Base-by-base conservation (phyloP, 805 yeast genomes). In the Saturnispora sekii region DNA sequence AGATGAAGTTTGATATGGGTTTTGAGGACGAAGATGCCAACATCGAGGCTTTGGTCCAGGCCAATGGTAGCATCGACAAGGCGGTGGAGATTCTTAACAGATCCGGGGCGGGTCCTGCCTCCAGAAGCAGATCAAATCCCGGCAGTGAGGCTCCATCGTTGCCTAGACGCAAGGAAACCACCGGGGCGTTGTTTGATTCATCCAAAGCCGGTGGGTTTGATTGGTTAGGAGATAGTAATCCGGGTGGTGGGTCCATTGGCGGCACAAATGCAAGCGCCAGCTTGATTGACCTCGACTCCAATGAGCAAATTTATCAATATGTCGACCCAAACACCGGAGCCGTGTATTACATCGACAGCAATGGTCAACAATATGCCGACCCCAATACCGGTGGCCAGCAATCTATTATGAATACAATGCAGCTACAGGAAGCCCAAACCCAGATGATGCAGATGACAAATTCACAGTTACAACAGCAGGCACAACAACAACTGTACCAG, bases 261-360 rank as follows among this genome's bases (percentile, higher is more conserved):
- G 6, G 26, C 26, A 8, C 26, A 21, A 21, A 21, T 21, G 64
- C 55, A 10, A 57, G 51, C 7, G 59, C 56, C 41, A 59, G 55
- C 47, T 56, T 64, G 32, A 46, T 65, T 49, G 63, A 74, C 60
- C 53, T 53, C 7, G 44, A 35, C 8, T 37, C 40, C 3, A 39
- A 36, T 29, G 51, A 49, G 43, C 82, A 67, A 60, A 77, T 69
- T 61, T 82, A 65, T 53, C 90, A 81, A 55, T 83, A 78, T 57
- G 69, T 81, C 16, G 89, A 83, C 53, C 87, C 88, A 2, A 65
- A 72, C 7, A 80, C 87, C 0, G 89, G 90, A 10, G 72, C 76
- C 40, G 62, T 81, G 4, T 70, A 74, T 31, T 83, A 82, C 53
- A 74, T 82, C 32, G 89, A 83, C 54, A 72, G 79, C 10, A 77